Conservation (phyloP, 768 basidiomycete genomes). For the Coprinellus aureogranulatus region DNA sequence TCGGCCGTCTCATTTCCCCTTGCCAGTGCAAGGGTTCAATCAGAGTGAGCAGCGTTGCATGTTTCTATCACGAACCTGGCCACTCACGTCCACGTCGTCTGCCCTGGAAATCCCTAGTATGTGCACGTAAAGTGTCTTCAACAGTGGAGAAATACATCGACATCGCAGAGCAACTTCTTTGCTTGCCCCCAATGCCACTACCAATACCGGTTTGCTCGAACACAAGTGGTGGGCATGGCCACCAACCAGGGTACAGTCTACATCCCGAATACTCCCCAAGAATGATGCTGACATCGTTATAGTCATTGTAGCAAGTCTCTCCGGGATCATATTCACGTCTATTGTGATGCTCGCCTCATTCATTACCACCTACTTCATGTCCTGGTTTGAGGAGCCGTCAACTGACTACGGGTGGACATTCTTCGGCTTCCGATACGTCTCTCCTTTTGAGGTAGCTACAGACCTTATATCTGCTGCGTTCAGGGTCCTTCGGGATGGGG, state of each 20-base stretch:
- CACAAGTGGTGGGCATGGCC: slow-evolving; percentile 66
- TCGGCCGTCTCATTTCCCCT: slow-evolving; percentile 80
- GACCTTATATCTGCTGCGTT: slow-evolving; percentile 64
- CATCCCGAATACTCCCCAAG: slow-evolving; percentile 41
- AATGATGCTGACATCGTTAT: slow-evolving; percentile 8
- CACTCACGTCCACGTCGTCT: too few species aligned
- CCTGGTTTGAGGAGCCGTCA: slow-evolving; percentile 54
- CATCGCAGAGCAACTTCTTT: slow-evolving; percentile 69
- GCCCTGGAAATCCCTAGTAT: slow-evolving; percentile 41
- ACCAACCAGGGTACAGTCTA: slow-evolving; percentile 42
- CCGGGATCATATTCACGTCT: slow-evolving; percentile 59
- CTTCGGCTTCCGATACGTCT: slow-evolving; percentile 33
- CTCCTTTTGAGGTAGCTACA: slow-evolving; percentile 56
- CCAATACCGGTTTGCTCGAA: slow-evolving; percentile 73
- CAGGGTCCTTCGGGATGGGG: slow-evolving; percentile 59
- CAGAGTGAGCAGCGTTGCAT: slow-evolving; percentile 37
- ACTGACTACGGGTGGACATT: slow-evolving; percentile 37
- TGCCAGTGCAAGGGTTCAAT: slow-evolving; percentile 80
- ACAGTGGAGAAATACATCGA: slow-evolving; percentile 65
- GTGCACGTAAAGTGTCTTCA: slow-evolving; percentile 81
- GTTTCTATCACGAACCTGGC: too few species aligned
- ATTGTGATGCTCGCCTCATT: slow-evolving; percentile 70
- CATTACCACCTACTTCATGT: slow-evolving; percentile 65
- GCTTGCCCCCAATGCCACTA: slow-evolving; percentile 79
- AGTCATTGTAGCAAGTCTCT: slow-evolving; percentile 66